These are phyloP conservation scores for Ustilago curta DNA, from an alignment of 1,284 basidiomycete species.

Conservation along the genomic window DNA sequence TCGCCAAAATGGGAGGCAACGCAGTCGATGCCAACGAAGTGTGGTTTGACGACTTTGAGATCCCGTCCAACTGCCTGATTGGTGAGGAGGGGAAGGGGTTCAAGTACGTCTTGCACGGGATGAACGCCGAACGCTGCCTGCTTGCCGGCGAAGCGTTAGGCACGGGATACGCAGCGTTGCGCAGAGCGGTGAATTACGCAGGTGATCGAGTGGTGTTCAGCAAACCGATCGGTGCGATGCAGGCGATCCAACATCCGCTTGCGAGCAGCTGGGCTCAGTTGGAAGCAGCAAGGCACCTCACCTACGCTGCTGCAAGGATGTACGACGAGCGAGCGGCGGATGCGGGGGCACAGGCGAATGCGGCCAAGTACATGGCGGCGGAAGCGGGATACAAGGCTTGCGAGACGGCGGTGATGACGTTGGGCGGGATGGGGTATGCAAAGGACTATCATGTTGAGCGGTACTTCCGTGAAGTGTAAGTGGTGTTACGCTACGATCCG, in stretches of 20 bases:
- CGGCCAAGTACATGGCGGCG: constrained; percentile 67
- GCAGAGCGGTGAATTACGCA: constrained; percentile 57
- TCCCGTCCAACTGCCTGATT: constrained; percentile 64
- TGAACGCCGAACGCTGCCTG: constrained; percentile 71
- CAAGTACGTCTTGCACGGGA: constrained; percentile 62
- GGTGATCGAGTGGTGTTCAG: constrained; percentile 64
- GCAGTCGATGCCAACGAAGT: constrained; percentile 69
- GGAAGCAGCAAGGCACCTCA: constrained; percentile 66
- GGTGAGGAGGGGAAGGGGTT: constrained; percentile 70
- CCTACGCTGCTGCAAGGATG: constrained; percentile 62
- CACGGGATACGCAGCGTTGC: constrained; percentile 55
- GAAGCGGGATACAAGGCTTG: constrained; percentile 65
- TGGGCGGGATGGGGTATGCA: constrained; percentile 68
- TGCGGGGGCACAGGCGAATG: constrained; percentile 66
- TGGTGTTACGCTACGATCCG: not conserved
- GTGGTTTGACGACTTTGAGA: constrained; percentile 68
- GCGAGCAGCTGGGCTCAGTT: constrained; percentile 65
- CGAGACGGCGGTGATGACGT: constrained; percentile 56
- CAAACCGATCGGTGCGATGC: constrained; percentile 65
- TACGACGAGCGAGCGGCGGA: constrained; percentile 55
- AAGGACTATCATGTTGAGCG: constrained; percentile 59
- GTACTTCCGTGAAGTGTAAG: constrained; percentile 58
- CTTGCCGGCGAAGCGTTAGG: constrained; percentile 71
- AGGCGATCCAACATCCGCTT: constrained; percentile 67
- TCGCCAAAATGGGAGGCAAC: constrained; percentile 70